Percentiles rank a stretch among this genome's conserved stretches.
Conservation (phyloP, 2,329 filamentous ascomycete genomes). For the Cercospora sp. region DNA sequence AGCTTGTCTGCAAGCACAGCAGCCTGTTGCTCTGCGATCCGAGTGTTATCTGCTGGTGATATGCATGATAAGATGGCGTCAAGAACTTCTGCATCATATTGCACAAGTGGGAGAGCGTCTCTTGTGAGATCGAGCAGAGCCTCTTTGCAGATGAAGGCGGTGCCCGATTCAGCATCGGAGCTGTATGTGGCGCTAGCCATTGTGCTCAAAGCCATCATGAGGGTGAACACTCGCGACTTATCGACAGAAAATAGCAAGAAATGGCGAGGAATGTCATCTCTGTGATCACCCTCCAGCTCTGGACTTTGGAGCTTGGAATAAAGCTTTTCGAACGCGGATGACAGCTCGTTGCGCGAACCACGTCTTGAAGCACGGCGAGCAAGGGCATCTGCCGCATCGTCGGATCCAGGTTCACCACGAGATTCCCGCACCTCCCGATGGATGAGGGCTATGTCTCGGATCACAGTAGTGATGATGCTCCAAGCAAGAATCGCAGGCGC, state of each 20-base stretch:
- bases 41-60: slow-evolving; percentile 17
- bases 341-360: slow-evolving; percentile 17
- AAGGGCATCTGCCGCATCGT: slow-evolving; percentile 38
- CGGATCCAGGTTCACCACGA: slow-evolving; percentile 11
- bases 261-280: slow-evolving; percentile 43
- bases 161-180: slow-evolving; percentile 50
- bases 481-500: slow-evolving; percentile 77
- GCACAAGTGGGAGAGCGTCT: slow-evolving; percentile 64
- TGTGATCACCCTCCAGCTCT: slow-evolving; percentile 33
- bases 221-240: slow-evolving; percentile 50
- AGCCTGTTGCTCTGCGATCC: slow-evolving; percentile 16
- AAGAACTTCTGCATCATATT: slow-evolving; percentile 72
- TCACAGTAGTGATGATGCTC: slow-evolving; percentile 71
- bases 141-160: slow-evolving; percentile 63
- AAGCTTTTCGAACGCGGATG: slow-evolving; percentile 32
- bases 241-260: slow-evolving; percentile 47
- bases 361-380: slow-evolving; percentile 19
- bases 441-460: slow-evolving; percentile 52
- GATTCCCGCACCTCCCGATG: slow-evolving; percentile 23
- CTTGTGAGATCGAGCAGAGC: slow-evolving; percentile 70
- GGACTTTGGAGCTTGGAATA: slow-evolving; percentile 28
- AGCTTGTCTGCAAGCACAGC: slow-evolving; percentile 50
- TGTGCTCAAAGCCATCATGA: slow-evolving; percentile 47
- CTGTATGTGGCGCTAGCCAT: slow-evolving; percentile 52
- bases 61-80: slow-evolving; percentile 66